Evolutionary conservation across 2,329 filamentous ascomycete genomes (phyloP), one percentile per base, ranked within the genome.

Genomic region (Drechslerella dactyloides): DNA sequence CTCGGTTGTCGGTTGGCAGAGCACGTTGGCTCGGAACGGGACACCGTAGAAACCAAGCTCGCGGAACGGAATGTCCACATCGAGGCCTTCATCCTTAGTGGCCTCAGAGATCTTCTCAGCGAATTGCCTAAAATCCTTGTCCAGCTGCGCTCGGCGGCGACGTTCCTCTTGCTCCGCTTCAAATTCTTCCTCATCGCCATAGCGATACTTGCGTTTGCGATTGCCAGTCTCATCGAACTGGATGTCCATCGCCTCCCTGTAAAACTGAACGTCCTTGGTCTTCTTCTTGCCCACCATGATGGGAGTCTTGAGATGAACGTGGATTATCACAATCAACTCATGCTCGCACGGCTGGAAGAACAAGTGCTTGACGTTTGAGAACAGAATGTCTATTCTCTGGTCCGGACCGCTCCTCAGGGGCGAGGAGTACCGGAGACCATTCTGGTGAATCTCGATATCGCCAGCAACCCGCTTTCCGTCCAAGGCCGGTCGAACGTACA

Each of bases 241-340:
- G 79, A 99, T 97, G 76, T 99, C 94, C 0, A 94, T 97, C 2
- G 94, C 94, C 82, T 99, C 94, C 60, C 94, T 87, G 78, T 97
- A 97, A 81, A 99, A 99, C 77, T 99, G 96, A 0, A 99, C 90
- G 79, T 99, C 96, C 82, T 94, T 97, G 10, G 94, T 96, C 86
- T 99, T 99, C 83, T 96, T 96, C 84, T 96, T 97, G 73, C 94
- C 94, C 74, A 99, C 90, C 80, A 99, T 92, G 79, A 99, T 97
- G 1, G 94, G 94, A 73, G 97, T 96, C 82, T 96, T 97, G 55
- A 99, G 86, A 79, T 99, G 94, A 64, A 99, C 90, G 80, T 99
- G 94, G 76, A 99, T 97, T 77, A 99, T 91, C 75, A 99, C 96
- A 75, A 99, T 96, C 77, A 99, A 83, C 80, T 99, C 94, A 78